Evolutionary conservation across 345 rosid genomes (phyloP).

Genomic region (Murraya koenigii): DNA sequence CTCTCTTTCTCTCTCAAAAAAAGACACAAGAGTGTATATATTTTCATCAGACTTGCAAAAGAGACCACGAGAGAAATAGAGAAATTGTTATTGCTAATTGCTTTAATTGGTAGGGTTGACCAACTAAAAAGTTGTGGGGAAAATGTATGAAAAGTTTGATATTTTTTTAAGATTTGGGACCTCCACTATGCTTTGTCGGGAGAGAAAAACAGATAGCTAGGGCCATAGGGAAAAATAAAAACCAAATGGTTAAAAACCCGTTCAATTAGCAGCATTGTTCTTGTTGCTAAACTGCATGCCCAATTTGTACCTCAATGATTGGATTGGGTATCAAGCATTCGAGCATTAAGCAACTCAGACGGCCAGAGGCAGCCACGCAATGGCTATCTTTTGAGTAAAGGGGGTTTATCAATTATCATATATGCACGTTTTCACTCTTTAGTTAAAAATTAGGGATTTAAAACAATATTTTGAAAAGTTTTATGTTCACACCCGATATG

Average conservation of each 20-base stretch:
- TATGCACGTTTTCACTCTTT: too few relatives aligned
- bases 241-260: not conserved
- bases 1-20: not conserved
- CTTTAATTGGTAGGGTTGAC: conserved; percentile 25
- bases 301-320: not conserved
- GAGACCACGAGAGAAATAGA: not conserved
- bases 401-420: too few relatives aligned
- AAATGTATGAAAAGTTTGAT: not conserved
- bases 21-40: conserved; percentile 5
- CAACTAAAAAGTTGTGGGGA: conserved; percentile 11
- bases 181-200: conserved; percentile 31
- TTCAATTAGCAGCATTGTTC: not conserved
- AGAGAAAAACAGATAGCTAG: not conserved
- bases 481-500: too few relatives aligned
- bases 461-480: too few relatives aligned
- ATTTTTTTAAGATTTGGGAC: conserved; percentile 4
- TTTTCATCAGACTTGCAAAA: too few relatives aligned
- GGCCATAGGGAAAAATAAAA: not conserved
- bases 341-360: too few relatives aligned
- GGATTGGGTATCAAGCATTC: too few relatives aligned
- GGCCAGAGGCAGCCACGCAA: too few relatives aligned
- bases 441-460: too few relatives aligned
- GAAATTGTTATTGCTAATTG: conserved; percentile 8
- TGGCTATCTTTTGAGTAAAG: too few relatives aligned
- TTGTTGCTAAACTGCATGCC: not conserved